A percentile compares a stretch with the other conserved stretches of the same genome.
Conservation (phyloP, 2,329 filamentous ascomycete species). For the Colletotrichum chlorophyti region DNA sequence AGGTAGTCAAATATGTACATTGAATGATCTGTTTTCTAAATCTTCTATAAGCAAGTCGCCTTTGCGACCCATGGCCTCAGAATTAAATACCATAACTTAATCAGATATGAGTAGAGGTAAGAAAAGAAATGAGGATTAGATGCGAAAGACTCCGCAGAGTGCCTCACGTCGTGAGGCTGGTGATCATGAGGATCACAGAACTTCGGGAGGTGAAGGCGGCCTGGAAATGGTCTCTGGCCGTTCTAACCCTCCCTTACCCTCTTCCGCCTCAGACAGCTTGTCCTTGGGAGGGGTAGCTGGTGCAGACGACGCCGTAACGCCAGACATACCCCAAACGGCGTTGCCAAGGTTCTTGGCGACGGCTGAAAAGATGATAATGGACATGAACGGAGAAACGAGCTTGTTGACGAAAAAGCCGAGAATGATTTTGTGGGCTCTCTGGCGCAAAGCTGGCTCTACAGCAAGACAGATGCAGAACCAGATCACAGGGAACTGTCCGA, state of each 20-base stretch:
- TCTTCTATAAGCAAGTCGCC: no score
- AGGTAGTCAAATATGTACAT: neutral
- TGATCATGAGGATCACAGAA: neutral
- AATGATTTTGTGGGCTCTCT: neutral
- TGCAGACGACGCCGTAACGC: neutral
- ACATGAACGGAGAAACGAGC: constrained; percentile 3
- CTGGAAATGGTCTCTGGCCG: neutral
- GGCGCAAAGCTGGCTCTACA: neutral
- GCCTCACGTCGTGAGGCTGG: no score
- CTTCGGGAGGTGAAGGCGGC: neutral
- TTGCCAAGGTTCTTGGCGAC: constrained; percentile 5
- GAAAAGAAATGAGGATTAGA: no score
- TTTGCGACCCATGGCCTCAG: no score
- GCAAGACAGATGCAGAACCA: constrained; percentile 1
- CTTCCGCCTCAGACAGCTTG: neutral
- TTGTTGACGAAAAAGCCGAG: constrained; percentile 5
- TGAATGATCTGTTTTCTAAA: neutral
- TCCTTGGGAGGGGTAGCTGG: neutral
- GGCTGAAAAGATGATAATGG: constrained; percentile 1
- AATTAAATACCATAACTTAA: no score
- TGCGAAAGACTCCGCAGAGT: no score
- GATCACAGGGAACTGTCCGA: constrained; percentile 4
- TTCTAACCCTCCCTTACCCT: neutral
- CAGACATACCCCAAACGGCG: constrained; percentile 4
- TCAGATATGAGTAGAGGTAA: no score